Conservation (phyloP, 1,139 yeast species). For the Arxiozyma telluris region DNA sequence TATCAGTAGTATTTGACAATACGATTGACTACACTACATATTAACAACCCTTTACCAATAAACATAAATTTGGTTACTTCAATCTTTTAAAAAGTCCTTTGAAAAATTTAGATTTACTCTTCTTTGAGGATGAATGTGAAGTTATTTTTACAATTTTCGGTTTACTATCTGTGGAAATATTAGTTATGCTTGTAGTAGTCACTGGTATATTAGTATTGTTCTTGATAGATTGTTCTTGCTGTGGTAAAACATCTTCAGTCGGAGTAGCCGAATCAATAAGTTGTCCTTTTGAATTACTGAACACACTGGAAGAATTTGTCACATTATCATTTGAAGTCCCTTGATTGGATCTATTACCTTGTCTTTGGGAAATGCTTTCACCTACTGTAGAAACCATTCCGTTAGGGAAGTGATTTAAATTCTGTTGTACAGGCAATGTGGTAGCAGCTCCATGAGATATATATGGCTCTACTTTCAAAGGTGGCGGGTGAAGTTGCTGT, state of each 20-base stretch:
- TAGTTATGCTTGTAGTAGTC: neutral
- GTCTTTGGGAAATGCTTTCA: conserved; percentile 9
- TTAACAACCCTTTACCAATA: neutral
- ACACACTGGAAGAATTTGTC: conserved; percentile 10
- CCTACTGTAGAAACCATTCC: conserved; percentile 5
- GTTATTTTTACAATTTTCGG: neutral
- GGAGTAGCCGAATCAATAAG: conserved; percentile 1
- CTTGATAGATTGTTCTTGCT: neutral
- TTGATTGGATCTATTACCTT: conserved; percentile 1
- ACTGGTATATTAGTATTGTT: neutral
- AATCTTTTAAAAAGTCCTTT: conserved; percentile 8
- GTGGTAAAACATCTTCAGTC: neutral
- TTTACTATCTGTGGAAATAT: neutral
- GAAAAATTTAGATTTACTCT: conserved; percentile 7
- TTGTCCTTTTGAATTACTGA: conserved; percentile 6
- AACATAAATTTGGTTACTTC: neutral
- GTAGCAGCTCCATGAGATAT: conserved; percentile 12
- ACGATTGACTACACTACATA: neutral
- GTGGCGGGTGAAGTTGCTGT: conserved; percentile 4
- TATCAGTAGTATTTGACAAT: neutral
- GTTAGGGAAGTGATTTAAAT: conserved; percentile 3
- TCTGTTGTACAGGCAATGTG: conserved; percentile 11
- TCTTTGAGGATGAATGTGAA: conserved; percentile 1
- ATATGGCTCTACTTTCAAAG: neutral
- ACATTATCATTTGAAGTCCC: conserved; percentile 4